Conservation (phyloP, 148 eudicot species). For the Simmondsia chinensis region DNA sequence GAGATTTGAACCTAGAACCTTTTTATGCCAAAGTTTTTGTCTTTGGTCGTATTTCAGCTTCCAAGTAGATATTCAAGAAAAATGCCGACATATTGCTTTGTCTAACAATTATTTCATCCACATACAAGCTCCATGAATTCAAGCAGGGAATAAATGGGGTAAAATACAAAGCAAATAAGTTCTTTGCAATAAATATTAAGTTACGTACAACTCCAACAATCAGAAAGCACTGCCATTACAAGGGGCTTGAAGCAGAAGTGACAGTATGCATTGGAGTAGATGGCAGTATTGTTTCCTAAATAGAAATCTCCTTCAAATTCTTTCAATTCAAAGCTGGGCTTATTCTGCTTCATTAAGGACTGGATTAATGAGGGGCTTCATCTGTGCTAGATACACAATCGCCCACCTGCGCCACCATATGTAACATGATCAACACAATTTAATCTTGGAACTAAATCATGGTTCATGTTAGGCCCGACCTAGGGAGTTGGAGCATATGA, state of each 20-base stretch:
- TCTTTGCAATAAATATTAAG: constrained; percentile 16
- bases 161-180: too few relatives aligned
- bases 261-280: constrained; percentile 14
- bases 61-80: too few relatives aligned
- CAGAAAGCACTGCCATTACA: constrained; percentile 7
- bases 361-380: constrained; percentile 97
- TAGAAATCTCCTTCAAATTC: constrained; percentile 12
- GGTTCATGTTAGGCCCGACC: too few relatives aligned
- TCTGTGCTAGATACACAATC: constrained; percentile 87
- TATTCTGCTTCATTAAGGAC: constrained; percentile 73
- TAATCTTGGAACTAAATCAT: too few relatives aligned
- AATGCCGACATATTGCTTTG: too few relatives aligned
- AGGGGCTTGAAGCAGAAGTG: constrained; percentile 9
- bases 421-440: too few relatives aligned
- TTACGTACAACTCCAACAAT: constrained; percentile 33
- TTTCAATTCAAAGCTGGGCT: too few relatives aligned
- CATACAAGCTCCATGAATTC: constrained; percentile 4
- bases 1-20: too few relatives aligned
- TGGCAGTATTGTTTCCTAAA: constrained; percentile 9
- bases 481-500: too few relatives aligned
- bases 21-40: too few relatives aligned
- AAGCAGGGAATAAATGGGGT: constrained; percentile 9
- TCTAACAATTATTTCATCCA: too few relatives aligned
- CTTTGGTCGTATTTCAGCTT: too few relatives aligned
- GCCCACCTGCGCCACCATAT: constrained; percentile 99